Conservation (phyloP, 495 filamentous ascomycete genomes). For the Trichoderma reesei region DNA sequence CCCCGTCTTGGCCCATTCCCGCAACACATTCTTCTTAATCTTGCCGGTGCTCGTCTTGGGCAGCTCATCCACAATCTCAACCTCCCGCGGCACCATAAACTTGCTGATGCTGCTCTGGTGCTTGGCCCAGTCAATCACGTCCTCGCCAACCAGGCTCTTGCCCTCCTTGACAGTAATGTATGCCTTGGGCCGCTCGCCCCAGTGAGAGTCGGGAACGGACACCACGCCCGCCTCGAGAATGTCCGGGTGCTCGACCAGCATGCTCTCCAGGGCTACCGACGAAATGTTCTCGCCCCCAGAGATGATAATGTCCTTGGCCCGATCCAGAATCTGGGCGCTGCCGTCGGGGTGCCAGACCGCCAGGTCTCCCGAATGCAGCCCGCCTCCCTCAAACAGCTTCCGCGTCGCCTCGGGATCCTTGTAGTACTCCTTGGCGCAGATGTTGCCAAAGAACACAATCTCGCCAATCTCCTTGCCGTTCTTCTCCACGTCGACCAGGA, state of each 20-base stretch:
- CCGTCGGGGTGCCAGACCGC: constrained; percentile 89
- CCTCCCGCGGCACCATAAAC: constrained; percentile 94
- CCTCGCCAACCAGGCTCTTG: constrained; percentile 49
- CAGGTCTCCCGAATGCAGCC: constrained; percentile 79
- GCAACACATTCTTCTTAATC: constrained; percentile 85
- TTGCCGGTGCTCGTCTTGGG: constrained; percentile 97
- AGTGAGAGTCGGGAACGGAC: constrained; percentile 80
- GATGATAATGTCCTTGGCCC: constrained; percentile 97
- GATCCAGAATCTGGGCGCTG: constrained; percentile 81
- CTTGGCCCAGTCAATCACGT: constrained; percentile 81
- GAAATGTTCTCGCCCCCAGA: constrained; percentile 97
- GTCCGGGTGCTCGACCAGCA: constrained; percentile 82
- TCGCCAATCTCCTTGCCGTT: constrained; percentile 90
- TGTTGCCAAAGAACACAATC: constrained; percentile 84
- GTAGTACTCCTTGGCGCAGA: constrained; percentile 85
- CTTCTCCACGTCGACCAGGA: constrained; percentile 62
- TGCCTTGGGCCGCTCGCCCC: constrained; percentile 91
- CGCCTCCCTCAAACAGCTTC: constrained; percentile 83
- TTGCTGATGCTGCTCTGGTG: constrained; percentile 66
- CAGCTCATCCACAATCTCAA: constrained; percentile 77
- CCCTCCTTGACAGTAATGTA: constrained; percentile 72
- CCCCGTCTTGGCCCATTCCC: constrained; percentile 56
- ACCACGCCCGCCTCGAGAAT: constrained; percentile 89
- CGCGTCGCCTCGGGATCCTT: constrained; percentile 80
- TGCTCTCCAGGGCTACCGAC: constrained; percentile 80